A percentile compares a stretch with the other conserved stretches of the same genome.
Conservation (phyloP, 805 yeast species). For the Sugiyamaella marilandica region DNA sequence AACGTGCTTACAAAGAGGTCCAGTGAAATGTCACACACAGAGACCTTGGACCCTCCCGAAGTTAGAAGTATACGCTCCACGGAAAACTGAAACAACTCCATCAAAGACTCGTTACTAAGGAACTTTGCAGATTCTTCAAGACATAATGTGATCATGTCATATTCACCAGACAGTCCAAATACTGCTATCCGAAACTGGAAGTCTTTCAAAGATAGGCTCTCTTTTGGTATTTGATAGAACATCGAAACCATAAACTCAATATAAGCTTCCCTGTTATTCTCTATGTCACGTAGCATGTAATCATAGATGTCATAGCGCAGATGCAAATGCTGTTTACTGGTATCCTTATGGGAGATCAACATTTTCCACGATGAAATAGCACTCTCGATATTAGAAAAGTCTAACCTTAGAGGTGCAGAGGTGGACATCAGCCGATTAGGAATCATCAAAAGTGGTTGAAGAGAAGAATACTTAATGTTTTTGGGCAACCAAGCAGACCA, state of each 20-base stretch:
- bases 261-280: not conserved
- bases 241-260: conserved; percentile 2
- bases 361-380: not conserved
- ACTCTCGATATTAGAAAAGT: not conserved
- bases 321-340: not conserved
- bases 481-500: no score
- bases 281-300: not conserved
- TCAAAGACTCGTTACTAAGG: not conserved
- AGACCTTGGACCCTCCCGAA: not conserved
- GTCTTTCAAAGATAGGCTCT: not conserved
- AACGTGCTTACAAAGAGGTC: not conserved
- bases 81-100: not conserved
- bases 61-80: not conserved
- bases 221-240: not conserved
- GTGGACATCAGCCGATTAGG: not conserved
- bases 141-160: conserved; percentile 1
- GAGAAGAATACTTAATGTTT: no score
- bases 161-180: not conserved
- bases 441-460: no score
- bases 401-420: not conserved
- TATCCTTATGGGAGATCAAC: not conserved
- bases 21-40: not conserved
- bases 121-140: not conserved
- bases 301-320: not conserved
- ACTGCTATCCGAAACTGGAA: not conserved